Conservation (phyloP, 768 basidiomycete species). For the Tylopilus sp. region DNA sequence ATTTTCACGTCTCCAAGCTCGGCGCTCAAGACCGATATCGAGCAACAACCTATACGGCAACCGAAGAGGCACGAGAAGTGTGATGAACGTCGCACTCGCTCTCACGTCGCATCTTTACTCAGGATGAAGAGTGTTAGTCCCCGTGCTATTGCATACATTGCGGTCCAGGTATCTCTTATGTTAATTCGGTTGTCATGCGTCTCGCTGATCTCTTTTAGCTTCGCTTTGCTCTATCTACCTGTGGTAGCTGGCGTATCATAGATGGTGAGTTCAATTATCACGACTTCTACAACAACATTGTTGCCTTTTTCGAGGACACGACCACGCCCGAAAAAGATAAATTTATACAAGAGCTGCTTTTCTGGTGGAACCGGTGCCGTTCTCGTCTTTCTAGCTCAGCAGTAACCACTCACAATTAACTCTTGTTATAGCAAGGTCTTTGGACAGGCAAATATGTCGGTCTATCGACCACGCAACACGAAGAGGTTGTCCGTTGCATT, state of each 20-base stretch:
- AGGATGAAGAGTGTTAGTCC: not conserved
- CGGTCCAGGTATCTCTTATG: not conserved
- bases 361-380: not conserved
- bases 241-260: not conserved
- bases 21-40: not conserved
- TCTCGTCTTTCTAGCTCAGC: not conserved
- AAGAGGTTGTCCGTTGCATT: not conserved
- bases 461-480: not conserved
- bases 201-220: not conserved
- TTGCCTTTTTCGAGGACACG: not conserved
- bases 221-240: not conserved
- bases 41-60: too few species aligned
- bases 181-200: too few species aligned
- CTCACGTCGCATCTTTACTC: not conserved
- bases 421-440: not conserved
- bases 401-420: not conserved
- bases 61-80: not conserved
- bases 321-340: not conserved
- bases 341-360: not conserved
- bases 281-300: not conserved
- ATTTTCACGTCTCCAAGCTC: not conserved
- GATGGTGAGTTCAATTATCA: not conserved
- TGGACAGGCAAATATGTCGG: not conserved
- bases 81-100: not conserved
- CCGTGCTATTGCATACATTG: not conserved